These are phyloP conservation scores for Lepiota venenata DNA, from an alignment of 768 basidiomycete genomes.

Conservation along the genomic window DNA sequence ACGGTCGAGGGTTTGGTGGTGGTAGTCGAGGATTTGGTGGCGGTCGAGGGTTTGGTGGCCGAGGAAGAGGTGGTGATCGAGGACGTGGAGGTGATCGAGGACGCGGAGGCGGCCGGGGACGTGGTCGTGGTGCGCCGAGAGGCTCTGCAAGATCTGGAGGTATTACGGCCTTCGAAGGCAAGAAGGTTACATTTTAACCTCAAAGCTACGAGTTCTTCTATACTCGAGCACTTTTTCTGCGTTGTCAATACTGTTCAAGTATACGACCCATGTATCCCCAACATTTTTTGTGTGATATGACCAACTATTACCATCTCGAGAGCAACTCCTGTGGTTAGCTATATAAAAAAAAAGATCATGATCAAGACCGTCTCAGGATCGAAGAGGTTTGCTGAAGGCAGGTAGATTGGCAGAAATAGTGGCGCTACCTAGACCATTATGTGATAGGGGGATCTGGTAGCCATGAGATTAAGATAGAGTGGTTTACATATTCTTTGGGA, in stretches of 20 bases:
- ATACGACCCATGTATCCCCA: too few species aligned
- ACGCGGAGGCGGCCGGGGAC: conserved; percentile 35
- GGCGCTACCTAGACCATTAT: not conserved
- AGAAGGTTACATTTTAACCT: conserved; percentile 57
- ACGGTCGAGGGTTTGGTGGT: conserved; percentile 33
- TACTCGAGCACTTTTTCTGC: conserved; percentile 1
- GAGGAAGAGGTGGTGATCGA: too few species aligned
- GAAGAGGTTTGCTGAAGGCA: too few species aligned
- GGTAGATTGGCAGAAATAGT: too few species aligned
- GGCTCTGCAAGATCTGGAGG: conserved; percentile 59
- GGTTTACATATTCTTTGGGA: not conserved
- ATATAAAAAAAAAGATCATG: not conserved
- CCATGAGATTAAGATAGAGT: too few species aligned
- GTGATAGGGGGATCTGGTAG: not conserved
- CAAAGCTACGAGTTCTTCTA: conserved; percentile 2
- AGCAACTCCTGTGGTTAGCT: not conserved
- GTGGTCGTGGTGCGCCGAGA: conserved; percentile 44
- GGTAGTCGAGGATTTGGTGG: conserved; percentile 36
- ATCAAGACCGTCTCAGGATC: too few species aligned
- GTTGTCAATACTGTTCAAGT: not conserved
- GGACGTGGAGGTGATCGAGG: conserved; percentile 33
- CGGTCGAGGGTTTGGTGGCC: conserved; percentile 33
- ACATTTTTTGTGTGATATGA: not conserved
- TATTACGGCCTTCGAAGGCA: conserved; percentile 62
- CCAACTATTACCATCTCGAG: not conserved